Evolutionary conservation across 805 yeast genomes (phyloP), one percentile per base, ranked within the genome.

Genomic region (Pichia deserticola): DNA sequence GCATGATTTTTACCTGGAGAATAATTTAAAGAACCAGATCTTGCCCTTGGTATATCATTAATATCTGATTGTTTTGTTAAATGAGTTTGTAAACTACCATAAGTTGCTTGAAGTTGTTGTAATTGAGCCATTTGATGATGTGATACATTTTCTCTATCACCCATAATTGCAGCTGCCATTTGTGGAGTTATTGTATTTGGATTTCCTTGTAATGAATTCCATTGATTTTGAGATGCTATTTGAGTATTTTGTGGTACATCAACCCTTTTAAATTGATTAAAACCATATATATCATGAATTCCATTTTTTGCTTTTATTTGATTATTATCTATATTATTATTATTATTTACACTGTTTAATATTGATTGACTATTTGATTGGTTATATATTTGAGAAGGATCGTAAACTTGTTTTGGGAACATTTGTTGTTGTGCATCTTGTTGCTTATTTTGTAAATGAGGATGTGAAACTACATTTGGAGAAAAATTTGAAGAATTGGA

Each of bases 31-130:
- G 38, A 32, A 7, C n/a, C 15, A 34, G 37, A n/a, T 37, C 25
- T 41, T 25, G 56, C 59, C 32, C 54, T 57, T 20, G 55, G 28
- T 10, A 13, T 5, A 4, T 9, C 32, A 9, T 43, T 40, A 28
- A 7, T 12, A 11, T 43, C 45, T 25, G 7, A 42, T 40, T 60
- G 63, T 34, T 53, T 50, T 28, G 55, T 48, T 6, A 61, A 51
- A 43, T 59, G 60, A 34, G 45, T 58, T 40, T 63, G 65, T 10
- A 62, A 44, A 29, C 53, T 58, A 7, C 67, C 66, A 48, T 63
- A 63, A 2, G 67, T 61, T 25, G 61, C 60, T 47, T 62, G 66
- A 25, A 63, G 48, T 44, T 63, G 66, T 41, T 61, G 59, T 15
- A 63, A 40, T 12, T 49, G 51, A 7, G 48, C 47, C 36, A 55